Evolutionary conservation across 129 eudicot genomes (phyloP).

Genomic region (Rutidosis leptorrhynchoides): DNA sequence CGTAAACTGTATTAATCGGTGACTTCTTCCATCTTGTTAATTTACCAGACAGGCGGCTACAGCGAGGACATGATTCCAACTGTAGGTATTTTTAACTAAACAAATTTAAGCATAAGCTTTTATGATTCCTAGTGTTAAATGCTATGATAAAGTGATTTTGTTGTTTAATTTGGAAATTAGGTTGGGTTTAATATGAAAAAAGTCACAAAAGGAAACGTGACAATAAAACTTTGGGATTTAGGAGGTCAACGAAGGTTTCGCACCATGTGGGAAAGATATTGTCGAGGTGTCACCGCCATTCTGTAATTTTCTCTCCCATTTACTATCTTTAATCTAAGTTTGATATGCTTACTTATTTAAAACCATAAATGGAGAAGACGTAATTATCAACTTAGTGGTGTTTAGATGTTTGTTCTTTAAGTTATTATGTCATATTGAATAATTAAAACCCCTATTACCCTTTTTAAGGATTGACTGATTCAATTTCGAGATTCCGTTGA

Average conservation of each 20-base stretch:
- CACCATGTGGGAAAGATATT: conserved; percentile 94
- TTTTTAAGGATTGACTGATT: too few species aligned
- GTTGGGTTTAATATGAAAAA: not conserved
- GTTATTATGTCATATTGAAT: not conserved
- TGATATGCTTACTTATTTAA: not conserved
- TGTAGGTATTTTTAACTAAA: conserved; percentile 46
- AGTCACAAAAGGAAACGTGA: conserved; percentile 82
- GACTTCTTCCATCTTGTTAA: conserved; percentile 7
- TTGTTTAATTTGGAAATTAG: not conserved
- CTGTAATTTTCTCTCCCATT: conserved; percentile 42
- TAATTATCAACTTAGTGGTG: not conserved
- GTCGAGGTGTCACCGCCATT: conserved; percentile 89
- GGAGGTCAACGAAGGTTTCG: conserved; percentile 97
- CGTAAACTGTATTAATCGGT: not conserved
- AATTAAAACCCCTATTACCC: not conserved
- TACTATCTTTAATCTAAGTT: not conserved
- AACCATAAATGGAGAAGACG: not conserved
- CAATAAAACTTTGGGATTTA: conserved; percentile 96
- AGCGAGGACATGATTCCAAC: conserved; percentile 98
- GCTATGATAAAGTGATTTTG: not conserved
- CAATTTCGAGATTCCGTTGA: too few species aligned
- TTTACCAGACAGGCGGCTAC: conserved; percentile 79
- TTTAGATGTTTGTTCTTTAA: not conserved
- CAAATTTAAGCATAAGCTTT: conserved; percentile 8
- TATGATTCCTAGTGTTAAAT: not conserved